Conservation (phyloP, 1,284 basidiomycete genomes). For the Apiotrichum brassicae region DNA sequence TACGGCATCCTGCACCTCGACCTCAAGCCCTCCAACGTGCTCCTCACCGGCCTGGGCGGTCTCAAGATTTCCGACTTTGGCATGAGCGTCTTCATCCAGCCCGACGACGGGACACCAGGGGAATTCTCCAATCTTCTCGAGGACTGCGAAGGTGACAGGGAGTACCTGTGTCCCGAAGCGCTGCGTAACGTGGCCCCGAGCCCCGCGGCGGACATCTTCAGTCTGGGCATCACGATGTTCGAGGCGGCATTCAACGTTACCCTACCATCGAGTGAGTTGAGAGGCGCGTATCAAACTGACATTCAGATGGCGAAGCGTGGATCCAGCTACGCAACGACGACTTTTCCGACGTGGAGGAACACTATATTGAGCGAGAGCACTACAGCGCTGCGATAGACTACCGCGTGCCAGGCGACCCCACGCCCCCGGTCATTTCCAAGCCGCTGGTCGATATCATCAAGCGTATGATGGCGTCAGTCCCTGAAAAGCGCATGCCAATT, state of each 20-base stretch:
- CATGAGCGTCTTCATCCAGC: slow-evolving; percentile 56
- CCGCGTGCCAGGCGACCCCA: slow-evolving; percentile 8
- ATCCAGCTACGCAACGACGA: slow-evolving; percentile 86
- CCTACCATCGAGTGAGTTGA: slow-evolving; percentile 81
- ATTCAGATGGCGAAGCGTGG: slow-evolving; percentile 64
- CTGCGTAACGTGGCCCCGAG: slow-evolving; percentile 76
- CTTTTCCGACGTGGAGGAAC: slow-evolving; percentile 72
- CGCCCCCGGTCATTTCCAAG: slow-evolving; percentile 51
- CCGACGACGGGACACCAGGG: neutral
- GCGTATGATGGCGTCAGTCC: slow-evolving; percentile 70
- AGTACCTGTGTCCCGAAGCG: slow-evolving; percentile 93
- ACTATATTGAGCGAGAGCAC: slow-evolving; percentile 26
- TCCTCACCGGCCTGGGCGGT: slow-evolving; percentile 76
- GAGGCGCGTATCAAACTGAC: neutral
- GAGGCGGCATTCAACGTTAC: slow-evolving; percentile 91
- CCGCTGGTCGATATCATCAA: slow-evolving; percentile 62
- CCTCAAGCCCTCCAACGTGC: slow-evolving; percentile 93
- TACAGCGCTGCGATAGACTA: slow-evolving; percentile 1
- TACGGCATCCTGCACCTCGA: slow-evolving; percentile 87
- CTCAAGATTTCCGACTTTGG: slow-evolving; percentile 98
- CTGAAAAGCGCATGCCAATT: slow-evolving; percentile 55
- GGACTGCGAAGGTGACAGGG: slow-evolving; percentile 82
- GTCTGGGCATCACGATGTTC: slow-evolving; percentile 87
- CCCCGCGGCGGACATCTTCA: slow-evolving; percentile 88
- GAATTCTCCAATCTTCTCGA: slow-evolving; percentile 28